Percentiles rank a stretch among this genome's conserved stretches.
These are phyloP conservation scores for Grammothele lineata DNA, from an alignment of 768 basidiomycete genomes.

Conservation along the genomic window DNA sequence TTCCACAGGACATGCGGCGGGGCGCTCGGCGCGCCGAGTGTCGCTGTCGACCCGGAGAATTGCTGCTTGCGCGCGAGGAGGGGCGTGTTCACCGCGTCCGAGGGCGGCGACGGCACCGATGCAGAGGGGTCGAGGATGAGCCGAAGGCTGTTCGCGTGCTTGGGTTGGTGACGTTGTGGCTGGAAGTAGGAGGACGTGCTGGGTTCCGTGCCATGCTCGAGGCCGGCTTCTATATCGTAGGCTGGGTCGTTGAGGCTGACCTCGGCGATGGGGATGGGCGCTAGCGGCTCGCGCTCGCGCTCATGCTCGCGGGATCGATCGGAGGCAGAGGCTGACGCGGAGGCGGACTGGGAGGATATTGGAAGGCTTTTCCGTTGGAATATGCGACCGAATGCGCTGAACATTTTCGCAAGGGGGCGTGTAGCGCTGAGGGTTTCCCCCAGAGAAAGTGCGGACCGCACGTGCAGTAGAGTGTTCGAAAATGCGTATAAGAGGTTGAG, in stretches of 20 bases:
- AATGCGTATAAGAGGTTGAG: no score
- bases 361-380: constrained; percentile 1
- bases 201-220: no score
- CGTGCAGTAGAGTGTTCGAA: no score
- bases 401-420: no score
- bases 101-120: neutral
- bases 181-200: neutral
- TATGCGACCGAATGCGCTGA: constrained; percentile 14
- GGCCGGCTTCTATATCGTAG: no score
- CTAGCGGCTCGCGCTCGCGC: neutral
- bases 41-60: neutral
- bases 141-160: neutral
- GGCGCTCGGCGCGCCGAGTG: constrained; percentile 8
- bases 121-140: neutral
- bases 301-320: constrained; percentile 3
- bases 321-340: constrained; percentile 3
- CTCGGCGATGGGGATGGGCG: neutral
- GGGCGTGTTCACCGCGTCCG: constrained; percentile 3
- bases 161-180: neutral
- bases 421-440: no score
- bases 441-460: no score
- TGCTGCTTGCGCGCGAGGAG: constrained; percentile 7
- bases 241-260: neutral
- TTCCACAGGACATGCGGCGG: constrained; percentile 21
- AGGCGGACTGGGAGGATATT: no score